Evolutionary conservation across 2,329 filamentous ascomycete species (phyloP).

Genomic region (Peltaster fructicola): DNA sequence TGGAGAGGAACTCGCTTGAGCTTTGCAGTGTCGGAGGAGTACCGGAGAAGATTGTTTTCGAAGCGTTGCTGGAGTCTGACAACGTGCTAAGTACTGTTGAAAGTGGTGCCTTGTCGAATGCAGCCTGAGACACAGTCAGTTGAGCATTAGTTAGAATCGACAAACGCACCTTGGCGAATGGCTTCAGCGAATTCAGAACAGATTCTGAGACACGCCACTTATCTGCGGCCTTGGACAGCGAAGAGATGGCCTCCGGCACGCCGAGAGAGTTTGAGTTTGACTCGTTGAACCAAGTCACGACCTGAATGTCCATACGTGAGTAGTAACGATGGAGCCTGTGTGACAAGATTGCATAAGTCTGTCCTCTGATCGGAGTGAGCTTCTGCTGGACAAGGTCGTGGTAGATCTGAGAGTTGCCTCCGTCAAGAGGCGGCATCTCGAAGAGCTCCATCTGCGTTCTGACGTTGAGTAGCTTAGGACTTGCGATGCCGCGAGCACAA

Average conservation of each 20-base stretch:
- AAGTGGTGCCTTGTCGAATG: constrained; percentile 4
- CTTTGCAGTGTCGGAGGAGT: too few relatives aligned
- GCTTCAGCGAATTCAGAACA: too few relatives aligned
- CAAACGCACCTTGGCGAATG: not conserved
- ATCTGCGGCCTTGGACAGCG: constrained; percentile 20
- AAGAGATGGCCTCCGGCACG: constrained; percentile 10
- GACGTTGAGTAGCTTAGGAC: constrained; percentile 62
- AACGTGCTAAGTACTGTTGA: too few relatives aligned
- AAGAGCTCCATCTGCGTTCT: constrained; percentile 64
- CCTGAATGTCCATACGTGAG: constrained; percentile 56
- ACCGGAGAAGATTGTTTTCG: too few relatives aligned
- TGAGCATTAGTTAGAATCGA: too few relatives aligned
- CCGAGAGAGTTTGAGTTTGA: constrained; percentile 36
- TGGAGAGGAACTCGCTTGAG: constrained; percentile 54
- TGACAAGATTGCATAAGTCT: constrained; percentile 60
- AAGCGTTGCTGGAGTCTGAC: too few relatives aligned
- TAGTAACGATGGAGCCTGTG: constrained; percentile 70
- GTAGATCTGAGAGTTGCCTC: constrained; percentile 64
- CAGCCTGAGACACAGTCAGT: constrained; percentile 5
- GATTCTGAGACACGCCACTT: constrained; percentile 53
- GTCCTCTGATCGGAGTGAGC: constrained; percentile 56
- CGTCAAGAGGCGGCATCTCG: constrained; percentile 71
- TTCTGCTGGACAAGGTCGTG: constrained; percentile 58
- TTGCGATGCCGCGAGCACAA: constrained; percentile 64
- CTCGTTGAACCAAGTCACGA: constrained; percentile 71